Evolutionary conservation across 257 asterid genomes (phyloP), one percentile per base, ranked within the genome.

Genomic region (Solanum phureja): DNA sequence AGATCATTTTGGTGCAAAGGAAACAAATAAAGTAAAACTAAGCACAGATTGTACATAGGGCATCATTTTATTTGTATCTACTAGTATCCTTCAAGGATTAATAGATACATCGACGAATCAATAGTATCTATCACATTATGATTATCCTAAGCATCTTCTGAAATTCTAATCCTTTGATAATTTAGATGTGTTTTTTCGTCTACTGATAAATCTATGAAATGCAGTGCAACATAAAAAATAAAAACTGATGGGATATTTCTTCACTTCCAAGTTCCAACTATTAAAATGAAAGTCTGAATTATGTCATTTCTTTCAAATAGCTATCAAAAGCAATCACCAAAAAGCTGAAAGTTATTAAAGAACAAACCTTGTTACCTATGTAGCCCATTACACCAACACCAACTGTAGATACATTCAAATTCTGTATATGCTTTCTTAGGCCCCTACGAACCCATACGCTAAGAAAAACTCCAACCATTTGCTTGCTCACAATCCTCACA

Each of bases 351-450:
- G 86, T 66, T 75, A 84, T 56, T 58, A 60, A 68, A 86, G 90
- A 91, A 87, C 88, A 83, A 81, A 97, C 99, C 99, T 97, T 97
- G 95, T 97, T 97, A 72, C 99, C 99, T 21, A 97, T 94, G 91
- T 91, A 97, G 86, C 99, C 99, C 99, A 97, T 95, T 79, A 92
- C 95, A 66, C 99, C 99, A 58, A 97, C 99, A 79, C 99, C 99
- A 86, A 97, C 99, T 35, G 95, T 89, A 37, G 98, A 94, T 79
- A 97, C 98, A 74, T 90, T 95, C 89, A 97, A 56, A 87, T 97
- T 92, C 69, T 95, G 98, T 90, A 96, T 93, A 88, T 93, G 99
- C 92, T 89, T 93, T 44, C 99, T 91, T 91, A 97, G 91, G 91
- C 93, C 93, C 89, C 98, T 94, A 34, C 96, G 95, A 29, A 96